phyloP scores from a whole-genome alignment of 2,329 filamentous ascomycete genomes.

The Blumeria hordei region DNA sequence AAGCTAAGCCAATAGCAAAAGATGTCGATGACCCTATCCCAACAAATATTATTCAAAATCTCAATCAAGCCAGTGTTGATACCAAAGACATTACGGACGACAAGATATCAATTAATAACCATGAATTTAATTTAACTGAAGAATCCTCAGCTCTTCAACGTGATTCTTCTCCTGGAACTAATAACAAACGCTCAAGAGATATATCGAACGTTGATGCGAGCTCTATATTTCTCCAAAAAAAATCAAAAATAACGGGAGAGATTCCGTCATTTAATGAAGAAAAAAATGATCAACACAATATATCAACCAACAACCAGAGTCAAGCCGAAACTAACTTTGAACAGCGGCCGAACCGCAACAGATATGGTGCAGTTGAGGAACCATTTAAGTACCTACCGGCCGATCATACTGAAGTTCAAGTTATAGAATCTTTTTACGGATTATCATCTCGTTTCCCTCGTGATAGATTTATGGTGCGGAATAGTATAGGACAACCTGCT shows the following conservation, averaged over 20 bases:
- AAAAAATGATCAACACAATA: constrained; percentile 11
- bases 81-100: constrained; percentile 5
- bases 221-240: constrained; percentile 17
- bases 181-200: constrained; percentile 13
- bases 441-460: constrained; percentile 65
- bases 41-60: constrained; percentile 4
- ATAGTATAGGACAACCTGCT: constrained; percentile 63
- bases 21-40: constrained; percentile 11
- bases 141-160: background rate
- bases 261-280: constrained; percentile 8
- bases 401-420: constrained; percentile 49
- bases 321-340: background rate
- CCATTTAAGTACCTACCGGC: constrained; percentile 75
- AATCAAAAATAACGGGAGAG: constrained; percentile 20
- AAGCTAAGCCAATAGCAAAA: constrained; percentile 14
- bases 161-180: background rate
- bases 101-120: background rate
- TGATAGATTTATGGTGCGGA: constrained; percentile 88
- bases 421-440: constrained; percentile 66
- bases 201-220: constrained; percentile 6
- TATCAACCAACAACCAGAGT: constrained; percentile 3
- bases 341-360: constrained; percentile 10
- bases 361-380: constrained; percentile 40
- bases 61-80: constrained; percentile 7
- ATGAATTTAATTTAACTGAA: background rate